Percentiles rank a stretch among this genome's conserved stretches.
phyloP scores from a whole-genome alignment of 805 yeast genomes.

The Ogataea wickerhamii region DNA sequence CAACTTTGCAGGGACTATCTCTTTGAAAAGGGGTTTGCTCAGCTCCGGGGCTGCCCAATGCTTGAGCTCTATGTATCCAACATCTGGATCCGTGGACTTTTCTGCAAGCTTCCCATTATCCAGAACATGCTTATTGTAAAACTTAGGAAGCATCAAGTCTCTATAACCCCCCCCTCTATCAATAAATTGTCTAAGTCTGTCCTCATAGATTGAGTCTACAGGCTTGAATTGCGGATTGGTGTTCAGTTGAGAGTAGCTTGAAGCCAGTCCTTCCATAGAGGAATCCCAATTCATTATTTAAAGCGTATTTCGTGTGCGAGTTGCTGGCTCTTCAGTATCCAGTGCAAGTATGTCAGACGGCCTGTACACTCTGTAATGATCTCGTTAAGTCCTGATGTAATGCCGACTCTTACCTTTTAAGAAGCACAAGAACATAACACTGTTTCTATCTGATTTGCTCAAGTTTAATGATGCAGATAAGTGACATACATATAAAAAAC shows the following conservation, averaged over 20 bases:
- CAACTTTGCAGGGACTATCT: constrained; percentile 48
- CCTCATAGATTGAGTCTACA: constrained; percentile 67
- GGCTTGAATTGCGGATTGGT: constrained; percentile 68
- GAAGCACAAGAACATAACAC: too few relatives aligned
- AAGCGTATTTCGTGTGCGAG: too few relatives aligned
- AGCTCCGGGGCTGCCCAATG: constrained; percentile 75
- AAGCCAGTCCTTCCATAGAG: constrained; percentile 3
- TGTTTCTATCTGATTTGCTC: too few relatives aligned
- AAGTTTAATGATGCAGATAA: too few relatives aligned
- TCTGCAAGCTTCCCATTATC: constrained; percentile 34
- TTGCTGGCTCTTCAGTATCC: too few relatives aligned
- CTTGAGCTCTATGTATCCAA: constrained; percentile 50
- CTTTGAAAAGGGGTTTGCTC: constrained; percentile 59
- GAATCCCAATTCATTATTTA: too few relatives aligned
- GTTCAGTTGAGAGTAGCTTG: constrained; percentile 39
- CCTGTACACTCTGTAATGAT: too few relatives aligned
- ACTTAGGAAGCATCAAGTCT: constrained; percentile 73
- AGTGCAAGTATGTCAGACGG: too few relatives aligned
- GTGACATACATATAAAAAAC: too few relatives aligned
- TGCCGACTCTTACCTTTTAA: too few relatives aligned
- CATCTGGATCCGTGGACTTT: constrained; percentile 26
- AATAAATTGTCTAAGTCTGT: constrained; percentile 71
- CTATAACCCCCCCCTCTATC: constrained; percentile 70
- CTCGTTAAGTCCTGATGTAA: too few relatives aligned
- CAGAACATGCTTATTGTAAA: constrained; percentile 61